Evolutionary conservation across 371 early-diverging fungal species (phyloP), one percentile per base, ranked within the genome.

Genomic region (Vairimorpha necatrix): DNA sequence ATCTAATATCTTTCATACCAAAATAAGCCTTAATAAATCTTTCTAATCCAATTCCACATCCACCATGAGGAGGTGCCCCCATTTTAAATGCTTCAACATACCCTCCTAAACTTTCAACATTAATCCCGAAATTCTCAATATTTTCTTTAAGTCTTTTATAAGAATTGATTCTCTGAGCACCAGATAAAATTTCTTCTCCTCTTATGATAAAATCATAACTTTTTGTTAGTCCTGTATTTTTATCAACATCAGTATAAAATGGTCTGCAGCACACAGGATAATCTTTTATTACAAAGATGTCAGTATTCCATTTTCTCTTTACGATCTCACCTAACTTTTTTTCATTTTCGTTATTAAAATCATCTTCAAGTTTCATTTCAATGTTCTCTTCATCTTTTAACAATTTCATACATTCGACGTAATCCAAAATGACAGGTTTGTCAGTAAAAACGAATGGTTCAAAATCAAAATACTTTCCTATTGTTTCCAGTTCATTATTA

Each of bases 121-220:
- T 91, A 56, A 98, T 89, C 24, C 88, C 92, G 70, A 91, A 90
- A 39, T 83, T 89, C 67, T 88, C 87, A 69, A 92, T 91, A 67
- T 94, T 90, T 84, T 92, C 88, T 30, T 86, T 85, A 75, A 98
- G 88, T 69, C 90, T 87, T 13, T 86, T 90, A 34, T 94, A 86
- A 80, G 94, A 92, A 83, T 95, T 95, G 74, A 98, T 89, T 89
- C 99, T 94, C 87, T 97, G 97, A 30, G 98, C 98, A 67, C 99
- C 99, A 42, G 97, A 96, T 78, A 95, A 86, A 82, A 98, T 94
- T 86, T 98, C 99, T 85, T 98, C 96, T 69, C 98, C 98, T 72
- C 97, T 90, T 86, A 98, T 89, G 87, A 99, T 98, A 87, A 99
- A 95, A 88, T 99, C 99, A 86, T 95, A 98, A 26, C 96, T 95